These are phyloP conservation scores for Haplosporangium sp. DNA, from an alignment of 371 early-diverging fungal species.

Conservation along the genomic window DNA sequence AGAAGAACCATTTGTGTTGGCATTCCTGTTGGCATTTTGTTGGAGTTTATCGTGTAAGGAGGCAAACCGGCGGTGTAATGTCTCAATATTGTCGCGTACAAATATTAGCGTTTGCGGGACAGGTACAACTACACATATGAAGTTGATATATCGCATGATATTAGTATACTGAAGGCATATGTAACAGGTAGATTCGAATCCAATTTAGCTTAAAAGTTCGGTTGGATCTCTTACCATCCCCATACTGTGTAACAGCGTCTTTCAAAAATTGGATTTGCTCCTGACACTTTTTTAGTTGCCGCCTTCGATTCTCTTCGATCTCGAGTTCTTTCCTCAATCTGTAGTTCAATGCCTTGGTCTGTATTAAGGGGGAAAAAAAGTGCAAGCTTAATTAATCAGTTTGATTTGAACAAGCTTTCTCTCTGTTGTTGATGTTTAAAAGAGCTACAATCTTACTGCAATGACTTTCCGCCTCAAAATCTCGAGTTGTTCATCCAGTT, in stretches of 20 bases:
- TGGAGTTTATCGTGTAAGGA: conserved; percentile 25
- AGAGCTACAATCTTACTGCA: conserved; percentile 47
- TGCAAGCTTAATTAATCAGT: background rate
- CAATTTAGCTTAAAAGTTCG: background rate
- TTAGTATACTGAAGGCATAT: background rate
- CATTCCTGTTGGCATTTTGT: conserved; percentile 7
- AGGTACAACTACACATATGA: conserved; percentile 24
- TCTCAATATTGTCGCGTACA: conserved; percentile 52
- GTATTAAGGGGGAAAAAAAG: background rate
- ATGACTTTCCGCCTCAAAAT: conserved; percentile 59
- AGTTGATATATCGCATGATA: background rate
- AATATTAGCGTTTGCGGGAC: conserved; percentile 50
- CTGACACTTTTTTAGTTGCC: conserved; percentile 35
- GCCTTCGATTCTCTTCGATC: conserved; percentile 26
- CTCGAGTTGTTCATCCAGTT: conserved; percentile 65
- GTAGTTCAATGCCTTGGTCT: conserved; percentile 52
- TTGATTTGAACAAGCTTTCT: background rate
- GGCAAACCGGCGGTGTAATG: conserved; percentile 42
- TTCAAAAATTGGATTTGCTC: conserved; percentile 44
- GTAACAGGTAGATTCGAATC: background rate
- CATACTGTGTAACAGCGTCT: conserved; percentile 28
- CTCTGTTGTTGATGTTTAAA: background rate
- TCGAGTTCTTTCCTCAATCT: conserved; percentile 40
- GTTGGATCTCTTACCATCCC: conserved; percentile 32
- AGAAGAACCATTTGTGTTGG: background rate